phyloP scores from a whole-genome alignment of 2,329 filamentous ascomycete species.

The Fusarium sp. region DNA sequence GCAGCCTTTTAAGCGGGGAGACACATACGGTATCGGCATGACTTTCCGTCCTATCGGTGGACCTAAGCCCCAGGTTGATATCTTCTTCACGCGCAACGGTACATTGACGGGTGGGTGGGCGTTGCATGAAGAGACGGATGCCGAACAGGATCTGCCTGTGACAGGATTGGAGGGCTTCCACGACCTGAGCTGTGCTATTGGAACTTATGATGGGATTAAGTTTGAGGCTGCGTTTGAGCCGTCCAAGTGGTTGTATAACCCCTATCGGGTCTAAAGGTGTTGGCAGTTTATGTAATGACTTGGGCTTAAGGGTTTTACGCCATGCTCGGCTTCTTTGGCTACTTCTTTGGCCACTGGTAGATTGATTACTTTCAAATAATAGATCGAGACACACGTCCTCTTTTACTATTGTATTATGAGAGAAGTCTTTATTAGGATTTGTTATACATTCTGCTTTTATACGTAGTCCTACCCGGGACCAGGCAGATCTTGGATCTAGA shows the following conservation, averaged over 20 bases:
- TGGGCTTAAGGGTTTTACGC: not conserved
- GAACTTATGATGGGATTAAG: conserved; percentile 77
- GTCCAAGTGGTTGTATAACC: conserved; percentile 69
- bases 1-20: conserved; percentile 72
- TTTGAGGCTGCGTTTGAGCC: conserved; percentile 78
- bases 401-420: not conserved
- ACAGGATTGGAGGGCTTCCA: conserved; percentile 79
- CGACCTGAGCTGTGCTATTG: conserved; percentile 80
- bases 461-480: not conserved
- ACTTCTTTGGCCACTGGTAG: too few species aligned
- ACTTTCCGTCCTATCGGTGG: conserved; percentile 62
- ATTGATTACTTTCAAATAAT: not conserved
- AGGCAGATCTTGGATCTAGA: not conserved
- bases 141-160: conserved; percentile 72
- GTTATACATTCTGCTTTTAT: not conserved
- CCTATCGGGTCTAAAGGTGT: conserved; percentile 37
- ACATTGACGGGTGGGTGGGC: conserved; percentile 74
- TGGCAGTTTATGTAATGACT: not conserved
- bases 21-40: conserved; percentile 82
- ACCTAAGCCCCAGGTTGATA: conserved; percentile 52
- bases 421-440: not conserved
- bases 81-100: conserved; percentile 81
- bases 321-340: not conserved
- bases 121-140: conserved; percentile 81
- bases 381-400: conserved; percentile 13